Conservation (phyloP, 257 asterid species). For the Nicotiana sylvestris region DNA sequence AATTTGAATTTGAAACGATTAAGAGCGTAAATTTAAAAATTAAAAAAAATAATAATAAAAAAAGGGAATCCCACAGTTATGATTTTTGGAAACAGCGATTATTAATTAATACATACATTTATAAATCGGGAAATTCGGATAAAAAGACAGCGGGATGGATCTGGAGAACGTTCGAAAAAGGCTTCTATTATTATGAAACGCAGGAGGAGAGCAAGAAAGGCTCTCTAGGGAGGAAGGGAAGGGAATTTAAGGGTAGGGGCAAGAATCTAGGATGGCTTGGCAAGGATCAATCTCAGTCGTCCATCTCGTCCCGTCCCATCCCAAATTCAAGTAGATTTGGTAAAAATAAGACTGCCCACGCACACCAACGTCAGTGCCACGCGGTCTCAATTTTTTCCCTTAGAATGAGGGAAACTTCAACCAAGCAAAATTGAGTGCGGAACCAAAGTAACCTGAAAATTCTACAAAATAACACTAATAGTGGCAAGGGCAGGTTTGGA, state of each 20-base stretch:
- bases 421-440: too few relatives aligned
- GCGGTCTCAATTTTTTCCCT: neutral
- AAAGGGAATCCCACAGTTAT: neutral
- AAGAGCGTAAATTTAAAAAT: neutral
- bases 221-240: neutral
- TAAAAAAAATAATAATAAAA: neutral
- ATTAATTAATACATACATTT: neutral
- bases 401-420: too few relatives aligned
- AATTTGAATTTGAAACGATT: neutral
- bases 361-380: neutral
- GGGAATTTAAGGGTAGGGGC: conserved; percentile 13
- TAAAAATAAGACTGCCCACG: neutral
- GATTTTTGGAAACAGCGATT: neutral
- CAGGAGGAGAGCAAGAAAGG: neutral
- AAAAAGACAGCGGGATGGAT: neutral
- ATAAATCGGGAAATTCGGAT: neutral
- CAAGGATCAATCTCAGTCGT: conserved; percentile 13
- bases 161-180: conserved; percentile 4
- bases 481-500: too few relatives aligned
- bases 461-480: too few relatives aligned
- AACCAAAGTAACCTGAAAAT: too few relatives aligned
- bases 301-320: conserved; percentile 12
- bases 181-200: neutral
- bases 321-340: neutral
- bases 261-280: conserved; percentile 7